Evolutionary conservation across 2,329 filamentous ascomycete genomes (phyloP).

Genomic region (Fusarium proliferatum): DNA sequence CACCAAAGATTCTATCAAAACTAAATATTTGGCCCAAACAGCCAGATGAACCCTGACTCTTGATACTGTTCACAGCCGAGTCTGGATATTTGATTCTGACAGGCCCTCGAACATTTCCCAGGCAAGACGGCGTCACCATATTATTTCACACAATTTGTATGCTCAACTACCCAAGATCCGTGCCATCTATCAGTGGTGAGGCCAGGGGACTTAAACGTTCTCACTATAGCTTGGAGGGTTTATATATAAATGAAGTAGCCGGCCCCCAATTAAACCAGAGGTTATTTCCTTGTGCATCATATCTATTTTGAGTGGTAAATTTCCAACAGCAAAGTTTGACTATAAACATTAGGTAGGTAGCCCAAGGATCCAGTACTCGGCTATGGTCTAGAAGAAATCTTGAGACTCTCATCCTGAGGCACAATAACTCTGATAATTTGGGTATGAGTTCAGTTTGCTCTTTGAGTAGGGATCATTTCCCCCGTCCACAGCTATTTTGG

Average conservation of each 20-base stretch:
- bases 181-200: not conserved
- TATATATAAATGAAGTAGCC: too few species aligned
- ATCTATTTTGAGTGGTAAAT: not conserved
- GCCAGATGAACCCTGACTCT: not conserved
- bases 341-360: not conserved
- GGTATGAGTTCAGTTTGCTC: not conserved
- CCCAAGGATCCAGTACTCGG: not conserved
- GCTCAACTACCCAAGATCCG: not conserved
- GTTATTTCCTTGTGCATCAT: not conserved
- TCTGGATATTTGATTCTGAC: not conserved
- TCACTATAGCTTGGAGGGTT: not conserved
- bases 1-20: not conserved
- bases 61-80: not conserved
- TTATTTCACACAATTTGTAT: not conserved
- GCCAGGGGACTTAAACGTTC: not conserved
- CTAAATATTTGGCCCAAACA: not conserved
- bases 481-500: not conserved
- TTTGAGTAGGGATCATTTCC: not conserved
- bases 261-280: not conserved
- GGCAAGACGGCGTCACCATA: not conserved
- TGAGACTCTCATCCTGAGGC: not conserved
- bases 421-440: not conserved
- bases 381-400: not conserved
- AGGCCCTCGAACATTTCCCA: not conserved
- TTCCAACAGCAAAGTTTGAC: not conserved